Conservation (phyloP, 768 basidiomycete species). For the Boletus edulis region DNA sequence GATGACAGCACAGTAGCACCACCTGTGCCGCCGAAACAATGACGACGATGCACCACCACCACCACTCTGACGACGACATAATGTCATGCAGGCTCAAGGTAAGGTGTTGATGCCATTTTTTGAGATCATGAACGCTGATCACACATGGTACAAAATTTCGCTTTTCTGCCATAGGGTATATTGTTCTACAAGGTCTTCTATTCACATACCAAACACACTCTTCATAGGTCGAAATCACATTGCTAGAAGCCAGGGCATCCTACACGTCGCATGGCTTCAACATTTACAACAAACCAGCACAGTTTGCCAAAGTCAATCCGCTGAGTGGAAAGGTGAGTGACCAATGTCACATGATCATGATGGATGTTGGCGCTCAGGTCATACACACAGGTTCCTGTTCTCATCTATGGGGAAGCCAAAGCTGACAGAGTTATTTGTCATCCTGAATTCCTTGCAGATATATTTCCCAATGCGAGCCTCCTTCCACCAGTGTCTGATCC, state of each 20-base stretch:
- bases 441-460: constrained; percentile 67
- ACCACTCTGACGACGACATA: too few species aligned
- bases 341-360: too few species aligned
- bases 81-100: too few species aligned
- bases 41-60: too few species aligned
- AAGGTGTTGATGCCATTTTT: not conserved
- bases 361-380: too few species aligned
- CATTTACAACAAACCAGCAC: constrained; percentile 59
- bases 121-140: not conserved
- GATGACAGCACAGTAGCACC: too few species aligned
- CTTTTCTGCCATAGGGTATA: constrained; percentile 53
- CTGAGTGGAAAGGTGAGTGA: constrained; percentile 52
- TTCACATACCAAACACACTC: not conserved
- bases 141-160: constrained; percentile 39
- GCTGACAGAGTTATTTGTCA: constrained; percentile 60
- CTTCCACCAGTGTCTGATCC: constrained; percentile 48
- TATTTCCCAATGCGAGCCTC: constrained; percentile 44
- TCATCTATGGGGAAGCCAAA: constrained; percentile 64
- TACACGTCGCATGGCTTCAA: constrained; percentile 55
- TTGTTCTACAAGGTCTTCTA: not conserved
- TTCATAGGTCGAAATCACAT: constrained; percentile 52
- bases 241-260: constrained; percentile 49
- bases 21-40: too few species aligned
- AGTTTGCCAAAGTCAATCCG: constrained; percentile 65
- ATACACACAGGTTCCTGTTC: constrained; percentile 46